Evolutionary conservation across 257 asterid species (phyloP).

Genomic region (Solanum paucissectum): DNA sequence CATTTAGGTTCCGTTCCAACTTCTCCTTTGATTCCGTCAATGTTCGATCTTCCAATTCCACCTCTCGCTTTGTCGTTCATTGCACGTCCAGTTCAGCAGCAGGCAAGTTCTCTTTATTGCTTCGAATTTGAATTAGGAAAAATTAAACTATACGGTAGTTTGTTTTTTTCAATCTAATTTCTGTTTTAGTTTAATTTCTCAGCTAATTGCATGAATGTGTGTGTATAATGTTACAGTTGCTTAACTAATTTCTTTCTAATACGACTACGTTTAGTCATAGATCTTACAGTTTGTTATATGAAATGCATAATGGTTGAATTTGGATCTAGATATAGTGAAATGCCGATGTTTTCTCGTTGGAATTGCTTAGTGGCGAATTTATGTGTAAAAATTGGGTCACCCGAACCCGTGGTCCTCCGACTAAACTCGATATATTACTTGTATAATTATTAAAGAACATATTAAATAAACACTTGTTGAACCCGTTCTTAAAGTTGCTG

Average conservation of each 20-base stretch:
- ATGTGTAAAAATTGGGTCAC: no score
- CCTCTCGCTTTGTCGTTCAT: constrained; percentile 40
- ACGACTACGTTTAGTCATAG: neutral
- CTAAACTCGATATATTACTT: no score
- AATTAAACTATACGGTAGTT: neutral
- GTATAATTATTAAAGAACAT: no score
- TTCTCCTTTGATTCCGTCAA: constrained; percentile 17
- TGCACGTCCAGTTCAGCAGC: constrained; percentile 37
- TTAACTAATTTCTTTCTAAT: neutral
- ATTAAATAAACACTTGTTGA: no score
- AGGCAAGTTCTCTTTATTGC: constrained; percentile 30
- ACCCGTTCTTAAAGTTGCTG: no score
- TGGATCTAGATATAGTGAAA: neutral
- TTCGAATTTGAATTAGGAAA: neutral
- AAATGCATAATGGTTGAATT: neutral
- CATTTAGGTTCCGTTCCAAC: constrained; percentile 32
- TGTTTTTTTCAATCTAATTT: neutral
- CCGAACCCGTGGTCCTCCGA: no score
- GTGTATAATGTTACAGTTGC: neutral
- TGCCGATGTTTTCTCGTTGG: neutral
- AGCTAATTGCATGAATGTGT: neutral
- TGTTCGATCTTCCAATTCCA: constrained; percentile 22
- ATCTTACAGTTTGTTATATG: neutral
- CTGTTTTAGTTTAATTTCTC: neutral
- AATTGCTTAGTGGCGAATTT: neutral